Percentiles rank a stretch among this genome's conserved stretches.
Conservation (phyloP, 108 stramenopile genomes). For the Skeletonema tropicum region DNA sequence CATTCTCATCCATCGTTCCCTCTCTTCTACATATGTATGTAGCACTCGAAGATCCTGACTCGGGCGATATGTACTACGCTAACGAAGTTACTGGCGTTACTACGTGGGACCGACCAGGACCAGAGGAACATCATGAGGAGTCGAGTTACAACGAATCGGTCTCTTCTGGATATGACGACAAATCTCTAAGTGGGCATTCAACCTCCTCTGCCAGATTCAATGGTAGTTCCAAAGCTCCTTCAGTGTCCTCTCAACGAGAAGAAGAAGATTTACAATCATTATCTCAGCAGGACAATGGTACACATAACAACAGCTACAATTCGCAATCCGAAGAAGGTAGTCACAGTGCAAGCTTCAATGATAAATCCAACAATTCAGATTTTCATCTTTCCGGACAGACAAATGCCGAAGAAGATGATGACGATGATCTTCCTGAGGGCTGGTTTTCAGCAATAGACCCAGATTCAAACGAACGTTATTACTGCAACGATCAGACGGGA, state of each 20-base stretch:
- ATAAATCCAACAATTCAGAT: neutral
- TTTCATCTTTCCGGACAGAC: neutral
- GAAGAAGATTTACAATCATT: neutral
- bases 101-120: conserved; percentile 74
- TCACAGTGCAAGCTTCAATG: neutral
- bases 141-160: neutral
- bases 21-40: neutral
- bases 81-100: conserved; percentile 78
- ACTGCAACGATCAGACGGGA: conserved; percentile 40
- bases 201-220: neutral
- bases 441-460: conserved; percentile 71
- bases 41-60: conserved; percentile 66
- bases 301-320: neutral
- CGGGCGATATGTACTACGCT: conserved; percentile 70
- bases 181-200: neutral
- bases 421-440: conserved; percentile 37
- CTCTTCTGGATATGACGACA: neutral
- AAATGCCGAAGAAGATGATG: conserved; percentile 13
- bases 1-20: neutral
- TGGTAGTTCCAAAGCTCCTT: neutral
- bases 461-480: conserved; percentile 24
- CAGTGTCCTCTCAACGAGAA: neutral
- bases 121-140: conserved; percentile 11
- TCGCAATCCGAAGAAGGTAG: neutral
- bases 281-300: neutral